Evolutionary conservation across 2,329 filamentous ascomycete genomes (phyloP).

Genomic region (Xylaria sp.): DNA sequence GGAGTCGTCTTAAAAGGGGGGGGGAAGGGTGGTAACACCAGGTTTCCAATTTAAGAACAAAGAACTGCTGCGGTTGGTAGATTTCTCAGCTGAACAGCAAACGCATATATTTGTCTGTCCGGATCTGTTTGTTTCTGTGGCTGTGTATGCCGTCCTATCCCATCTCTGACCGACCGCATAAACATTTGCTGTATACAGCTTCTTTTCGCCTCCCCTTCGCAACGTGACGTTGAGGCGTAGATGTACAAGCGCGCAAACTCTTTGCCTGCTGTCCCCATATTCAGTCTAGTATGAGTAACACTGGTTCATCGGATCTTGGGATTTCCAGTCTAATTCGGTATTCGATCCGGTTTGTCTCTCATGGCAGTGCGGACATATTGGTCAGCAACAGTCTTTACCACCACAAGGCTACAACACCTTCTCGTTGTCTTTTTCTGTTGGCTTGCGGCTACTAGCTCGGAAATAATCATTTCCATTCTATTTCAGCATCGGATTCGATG

Average conservation of each 20-base stretch:
- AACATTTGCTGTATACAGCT: background rate
- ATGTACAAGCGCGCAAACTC: background rate
- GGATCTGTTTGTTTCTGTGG: constrained; percentile 19
- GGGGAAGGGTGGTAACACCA: constrained; percentile 24
- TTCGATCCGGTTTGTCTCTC: background rate
- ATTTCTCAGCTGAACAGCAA: constrained; percentile 6
- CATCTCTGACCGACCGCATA: background rate
- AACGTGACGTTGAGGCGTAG: constrained; percentile 7
- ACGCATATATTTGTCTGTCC: background rate
- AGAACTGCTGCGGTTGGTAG: constrained; percentile 19
- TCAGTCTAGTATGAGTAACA: constrained; percentile 12
- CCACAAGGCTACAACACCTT: constrained; percentile 8
- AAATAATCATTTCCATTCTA: constrained; percentile 10
- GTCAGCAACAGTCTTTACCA: background rate
- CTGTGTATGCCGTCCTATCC: constrained; percentile 7
- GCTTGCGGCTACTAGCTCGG: background rate
- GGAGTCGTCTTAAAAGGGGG: background rate
- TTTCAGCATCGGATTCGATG: constrained; percentile 26
- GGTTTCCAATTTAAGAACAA: constrained; percentile 36
- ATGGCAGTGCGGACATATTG: background rate
- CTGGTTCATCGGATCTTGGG: constrained; percentile 18
- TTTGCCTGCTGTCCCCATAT: background rate
- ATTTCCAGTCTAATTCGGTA: constrained; percentile 22
- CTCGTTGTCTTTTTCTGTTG: background rate
- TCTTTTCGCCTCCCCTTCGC: background rate